Percentiles rank a stretch among this genome's conserved stretches.
Conservation (phyloP, 257 asterid genomes). For the Gardenia jasminoides region DNA sequence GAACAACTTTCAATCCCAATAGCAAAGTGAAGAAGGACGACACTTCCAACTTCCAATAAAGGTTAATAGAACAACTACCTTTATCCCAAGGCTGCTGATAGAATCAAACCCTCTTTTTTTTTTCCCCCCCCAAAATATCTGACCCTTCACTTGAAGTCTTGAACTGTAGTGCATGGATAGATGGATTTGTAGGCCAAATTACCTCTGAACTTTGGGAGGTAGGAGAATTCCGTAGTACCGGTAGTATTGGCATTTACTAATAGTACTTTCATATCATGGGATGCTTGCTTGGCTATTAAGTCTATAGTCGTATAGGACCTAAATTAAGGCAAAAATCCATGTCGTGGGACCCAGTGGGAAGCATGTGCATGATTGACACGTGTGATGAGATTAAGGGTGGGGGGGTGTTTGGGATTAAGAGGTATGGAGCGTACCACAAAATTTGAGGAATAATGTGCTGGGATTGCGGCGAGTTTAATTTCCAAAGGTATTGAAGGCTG, state of each 20-base stretch:
- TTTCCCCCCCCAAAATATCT: too few relatives aligned
- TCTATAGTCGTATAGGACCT: background rate
- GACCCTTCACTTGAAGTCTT: too few relatives aligned
- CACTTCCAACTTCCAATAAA: too few relatives aligned
- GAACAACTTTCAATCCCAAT: too few relatives aligned
- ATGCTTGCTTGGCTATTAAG: background rate
- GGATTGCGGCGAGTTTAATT: conserved; percentile 55
- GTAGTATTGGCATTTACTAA: too few relatives aligned
- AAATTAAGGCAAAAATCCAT: background rate
- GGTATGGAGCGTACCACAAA: background rate
- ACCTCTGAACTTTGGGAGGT: background rate
- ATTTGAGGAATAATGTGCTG: conserved; percentile 19
- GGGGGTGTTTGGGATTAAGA: background rate
- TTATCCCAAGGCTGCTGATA: too few relatives aligned
- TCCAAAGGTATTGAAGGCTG: conserved; percentile 40
- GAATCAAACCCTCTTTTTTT: too few relatives aligned
- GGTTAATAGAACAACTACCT: too few relatives aligned
- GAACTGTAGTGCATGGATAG: too few relatives aligned
- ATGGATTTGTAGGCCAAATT: background rate
- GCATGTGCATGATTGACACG: conserved; percentile 15
- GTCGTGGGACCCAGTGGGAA: background rate
- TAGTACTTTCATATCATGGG: background rate
- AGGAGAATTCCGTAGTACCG: too few relatives aligned
- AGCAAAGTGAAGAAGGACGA: too few relatives aligned
- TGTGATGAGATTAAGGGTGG: conserved; percentile 14